Percentiles rank a stretch among this genome's conserved stretches.
Evolutionary conservation across 768 basidiomycete genomes (phyloP).

Genomic region (Agrocybe pediades): DNA sequence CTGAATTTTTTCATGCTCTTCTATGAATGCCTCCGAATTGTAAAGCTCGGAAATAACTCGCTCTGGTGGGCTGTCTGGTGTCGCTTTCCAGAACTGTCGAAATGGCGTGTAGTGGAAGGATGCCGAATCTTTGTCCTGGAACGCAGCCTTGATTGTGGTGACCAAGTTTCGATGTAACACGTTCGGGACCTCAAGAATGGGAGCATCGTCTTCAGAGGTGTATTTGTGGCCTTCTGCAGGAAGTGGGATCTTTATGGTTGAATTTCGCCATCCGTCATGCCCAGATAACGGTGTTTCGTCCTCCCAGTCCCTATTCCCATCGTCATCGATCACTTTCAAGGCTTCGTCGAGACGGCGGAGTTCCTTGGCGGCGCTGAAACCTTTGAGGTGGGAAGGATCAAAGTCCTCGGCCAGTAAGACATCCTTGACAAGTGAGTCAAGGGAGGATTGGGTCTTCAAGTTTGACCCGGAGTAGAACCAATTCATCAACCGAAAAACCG

Average conservation of each 20-base stretch:
- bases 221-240: slow-evolving; percentile 19
- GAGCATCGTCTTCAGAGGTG: slow-evolving; percentile 26
- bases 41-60: slow-evolving; percentile 26
- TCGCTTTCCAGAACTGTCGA: slow-evolving; percentile 23
- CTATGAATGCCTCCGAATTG: slow-evolving; percentile 22
- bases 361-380: background rate
- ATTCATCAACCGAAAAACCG: slow-evolving; percentile 25
- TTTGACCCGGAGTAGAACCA: slow-evolving; percentile 32
- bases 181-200: slow-evolving; percentile 27
- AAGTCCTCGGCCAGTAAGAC: slow-evolving; percentile 23
- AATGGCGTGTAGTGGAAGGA: slow-evolving; percentile 29
- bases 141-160: slow-evolving; percentile 13
- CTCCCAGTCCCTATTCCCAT: too few species aligned
- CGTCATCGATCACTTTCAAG: too few species aligned
- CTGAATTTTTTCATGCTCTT: slow-evolving; percentile 20
- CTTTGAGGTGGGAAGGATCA: background rate
- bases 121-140: background rate
- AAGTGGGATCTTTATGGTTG: slow-evolving; percentile 21
- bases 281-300: slow-evolving; percentile 12
- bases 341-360: background rate
- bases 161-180: slow-evolving; percentile 25
- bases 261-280: slow-evolving; percentile 22
- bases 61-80: slow-evolving; percentile 8
- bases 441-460: slow-evolving; percentile 16
- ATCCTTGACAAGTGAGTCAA: slow-evolving; percentile 24